Base-by-base conservation (phyloP, 2,329 filamentous ascomycete genomes). In the Trichophyton schoenleinii region DNA sequence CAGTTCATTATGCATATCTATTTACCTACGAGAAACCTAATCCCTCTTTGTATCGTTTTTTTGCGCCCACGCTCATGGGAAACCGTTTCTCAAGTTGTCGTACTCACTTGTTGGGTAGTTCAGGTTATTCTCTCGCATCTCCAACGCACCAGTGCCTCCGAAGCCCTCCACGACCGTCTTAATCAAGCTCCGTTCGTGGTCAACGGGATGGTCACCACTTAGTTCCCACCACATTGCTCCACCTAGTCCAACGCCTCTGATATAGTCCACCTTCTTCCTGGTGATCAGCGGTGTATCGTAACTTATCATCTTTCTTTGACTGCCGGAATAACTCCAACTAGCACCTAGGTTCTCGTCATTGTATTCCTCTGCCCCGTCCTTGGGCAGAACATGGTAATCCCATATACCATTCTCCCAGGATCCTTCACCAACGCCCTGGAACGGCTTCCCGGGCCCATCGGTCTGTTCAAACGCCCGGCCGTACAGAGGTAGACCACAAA, bases 211-310 rank as follows among this genome's bases (percentile, higher is more conserved):
- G 44, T 96, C 92, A 0, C 83, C 86, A 69, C 87, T 92, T 67
- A 84, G 89, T 77, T 96, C 91, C 89, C 89, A 95, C 90, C 90
- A 97, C 91, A 97, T 96, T 15, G 82, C 89, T n/a, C 92, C 92
- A 1, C 91, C 91, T 0, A 96, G 80, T 0, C 83, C 79, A 48
- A 80, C 77, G 18, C 81, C 71, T 69, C 79, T 81, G 69, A 96
- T 83, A 71, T 85, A 96, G 11, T 81, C 76, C 0, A 85, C 84
- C 78, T 96, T 97, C 66, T 75, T 71, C 66, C 78, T 77, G 3
- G 85, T 86, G 72, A 91, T 83, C 2, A 78, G 74, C 0, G 84
- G 81, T 0, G 84, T 92, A 70, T 91, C 88, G 66, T 94, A 96
- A 60, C 81, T 87, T 44, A 96, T 80, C 75, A 96, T 79, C 63